Evolutionary conservation across 1,284 basidiomycete genomes (phyloP), one percentile per base, ranked within the genome.

Genomic region (Cystodermella granulosa): DNA sequence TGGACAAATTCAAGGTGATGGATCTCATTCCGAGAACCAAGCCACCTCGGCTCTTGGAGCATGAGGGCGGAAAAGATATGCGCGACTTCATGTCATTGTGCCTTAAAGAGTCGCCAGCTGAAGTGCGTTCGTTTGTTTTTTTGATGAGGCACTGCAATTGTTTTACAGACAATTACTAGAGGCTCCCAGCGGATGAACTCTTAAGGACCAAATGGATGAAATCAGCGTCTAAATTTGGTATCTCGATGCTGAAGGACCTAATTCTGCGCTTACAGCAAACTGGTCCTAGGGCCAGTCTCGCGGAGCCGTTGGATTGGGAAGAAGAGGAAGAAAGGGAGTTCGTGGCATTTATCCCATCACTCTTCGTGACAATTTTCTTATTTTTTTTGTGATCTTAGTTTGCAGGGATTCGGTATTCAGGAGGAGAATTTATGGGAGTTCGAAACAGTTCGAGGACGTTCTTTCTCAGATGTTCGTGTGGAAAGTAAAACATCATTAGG

Each of bases 161-260:
- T 34, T 28, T 42, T 31, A 48, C 28, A 34, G 20, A 22, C 26
- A 31, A 38, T 8, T 22, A 24, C 42, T 63, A 97, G 84, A 84
- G 96, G 35, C 74, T 89, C 17, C 76, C 84, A 7, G 92, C 94
- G 5, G 96, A 98, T 43, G 95, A 98, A 56, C 76, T 99, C 3
- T 63, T 75, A 5, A 94, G 89, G 66, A 80, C 81, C n/a, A 95
- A 90, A 59, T 98, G 95, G 93, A 93, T 98, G 57, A 92, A 88
- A 60, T 74, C 79, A 13, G 67, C 81, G 18, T 69, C 80, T 24
- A 95, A 89, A 69, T 71, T 79, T 3, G 79, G 83, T 1, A 68
- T 91, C 6, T 74, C 82, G 1, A 67, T 81, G 7, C 70, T 99
- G n/a, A 86, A 84, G 56, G 95, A 98, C 49, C 75, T 98, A 35